phyloP scores from a whole-genome alignment of 768 basidiomycete species.

The Tephrocybe sp. region DNA sequence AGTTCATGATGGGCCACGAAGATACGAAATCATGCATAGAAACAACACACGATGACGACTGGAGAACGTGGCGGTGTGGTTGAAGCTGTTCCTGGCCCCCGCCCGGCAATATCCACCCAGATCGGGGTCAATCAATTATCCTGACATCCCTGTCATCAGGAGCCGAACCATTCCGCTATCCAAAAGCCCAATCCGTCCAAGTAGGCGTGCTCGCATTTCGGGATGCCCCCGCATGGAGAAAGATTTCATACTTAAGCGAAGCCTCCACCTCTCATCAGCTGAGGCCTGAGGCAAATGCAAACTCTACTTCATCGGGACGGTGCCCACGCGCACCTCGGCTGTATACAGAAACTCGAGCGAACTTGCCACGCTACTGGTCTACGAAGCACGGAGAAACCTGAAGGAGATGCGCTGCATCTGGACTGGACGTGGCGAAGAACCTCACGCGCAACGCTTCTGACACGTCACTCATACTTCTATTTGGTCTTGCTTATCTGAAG shows the following conservation, averaged over 20 bases:
- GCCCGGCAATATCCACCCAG: conserved; percentile 6
- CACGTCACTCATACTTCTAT: not conserved
- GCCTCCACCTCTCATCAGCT: not conserved
- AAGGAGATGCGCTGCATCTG: not conserved
- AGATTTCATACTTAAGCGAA: not conserved
- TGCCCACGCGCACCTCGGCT: not conserved
- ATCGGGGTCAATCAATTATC: conserved; percentile 9
- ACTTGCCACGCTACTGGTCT: not conserved
- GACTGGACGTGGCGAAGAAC: not conserved
- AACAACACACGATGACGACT: not conserved
- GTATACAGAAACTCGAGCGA: not conserved
- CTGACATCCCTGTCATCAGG: not conserved
- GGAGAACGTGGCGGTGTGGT: conserved; percentile 10
- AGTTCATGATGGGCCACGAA: not conserved
- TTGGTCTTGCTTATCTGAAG: conserved; percentile 2
- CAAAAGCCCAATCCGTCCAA: no score
- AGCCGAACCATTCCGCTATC: not conserved
- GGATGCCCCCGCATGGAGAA: conserved; percentile 3
- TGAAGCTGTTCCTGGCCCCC: conserved; percentile 7
- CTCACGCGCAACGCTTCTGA: not conserved
- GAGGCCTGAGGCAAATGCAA: not conserved
- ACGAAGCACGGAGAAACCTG: not conserved
- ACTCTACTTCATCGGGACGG: not conserved
- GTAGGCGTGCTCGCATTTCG: conserved; percentile 1
- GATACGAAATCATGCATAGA: not conserved